Conservation (phyloP, 2,329 filamentous ascomycete species). For the Endocalyx cinctus region DNA sequence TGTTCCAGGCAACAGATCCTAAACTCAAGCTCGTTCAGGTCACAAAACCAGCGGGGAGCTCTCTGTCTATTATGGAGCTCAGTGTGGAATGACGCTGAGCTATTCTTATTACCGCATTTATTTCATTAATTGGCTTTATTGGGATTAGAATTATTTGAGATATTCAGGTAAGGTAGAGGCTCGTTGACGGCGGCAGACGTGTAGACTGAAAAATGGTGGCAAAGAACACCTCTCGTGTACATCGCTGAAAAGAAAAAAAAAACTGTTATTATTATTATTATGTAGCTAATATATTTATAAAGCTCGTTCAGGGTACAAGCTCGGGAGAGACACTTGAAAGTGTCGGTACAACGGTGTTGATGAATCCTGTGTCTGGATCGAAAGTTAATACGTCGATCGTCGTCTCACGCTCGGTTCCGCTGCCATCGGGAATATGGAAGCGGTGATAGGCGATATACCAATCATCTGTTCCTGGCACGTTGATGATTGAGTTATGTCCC, state of each 20-base stretch:
- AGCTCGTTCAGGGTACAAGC: too few species aligned
- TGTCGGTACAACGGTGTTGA: slow-evolving; percentile 33
- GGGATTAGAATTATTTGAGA: too few species aligned
- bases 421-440: slow-evolving; percentile 39
- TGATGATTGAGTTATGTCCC: slow-evolving; percentile 41
- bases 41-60: slow-evolving; percentile 12
- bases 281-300: too few species aligned
- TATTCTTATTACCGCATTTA: too few species aligned
- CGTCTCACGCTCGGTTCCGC: slow-evolving; percentile 38
- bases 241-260: too few species aligned
- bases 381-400: slow-evolving; percentile 38
- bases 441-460: slow-evolving; percentile 48
- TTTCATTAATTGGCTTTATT: too few species aligned
- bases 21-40: slow-evolving; percentile 22
- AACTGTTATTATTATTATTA: too few species aligned
- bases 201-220: too few species aligned
- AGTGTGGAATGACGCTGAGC: not conserved
- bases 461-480: slow-evolving; percentile 41
- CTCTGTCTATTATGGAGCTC: slow-evolving; percentile 15
- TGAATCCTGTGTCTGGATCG: slow-evolving; percentile 31
- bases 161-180: too few species aligned
- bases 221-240: too few species aligned
- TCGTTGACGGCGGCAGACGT: too few species aligned
- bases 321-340: slow-evolving; percentile 25
- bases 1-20: slow-evolving; percentile 32